A percentile compares a stretch with the other conserved stretches of the same genome.
These are phyloP conservation scores for Naganishia sp. DNA, from an alignment of 1,284 basidiomycete species.

Conservation along the genomic window DNA sequence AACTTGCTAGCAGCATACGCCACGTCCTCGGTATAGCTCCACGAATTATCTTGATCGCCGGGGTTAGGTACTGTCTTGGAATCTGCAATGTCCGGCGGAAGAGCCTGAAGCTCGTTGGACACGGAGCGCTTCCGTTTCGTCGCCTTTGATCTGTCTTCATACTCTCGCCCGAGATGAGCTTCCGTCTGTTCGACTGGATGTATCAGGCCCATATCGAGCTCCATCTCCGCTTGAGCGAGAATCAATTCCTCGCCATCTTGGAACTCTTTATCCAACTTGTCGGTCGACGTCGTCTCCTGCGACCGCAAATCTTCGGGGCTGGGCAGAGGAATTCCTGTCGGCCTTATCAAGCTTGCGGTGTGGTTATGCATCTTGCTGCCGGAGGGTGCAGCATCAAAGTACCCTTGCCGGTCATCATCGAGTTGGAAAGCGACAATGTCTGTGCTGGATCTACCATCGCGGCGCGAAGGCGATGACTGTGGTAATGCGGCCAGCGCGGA, in stretches of 20 bases:
- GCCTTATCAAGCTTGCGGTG: neutral
- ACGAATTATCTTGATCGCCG: neutral
- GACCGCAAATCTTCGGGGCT: slow-evolving; percentile 15
- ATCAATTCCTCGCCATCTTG: slow-evolving; percentile 12
- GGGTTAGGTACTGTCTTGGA: neutral
- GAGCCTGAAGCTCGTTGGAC: neutral
- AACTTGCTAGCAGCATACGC: slow-evolving; percentile 78
- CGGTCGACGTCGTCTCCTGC: slow-evolving; percentile 25
- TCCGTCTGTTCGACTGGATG: neutral
- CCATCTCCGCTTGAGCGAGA: slow-evolving; percentile 14
- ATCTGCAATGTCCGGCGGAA: neutral
- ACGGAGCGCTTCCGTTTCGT: slow-evolving; percentile 10
- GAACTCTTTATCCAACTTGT: slow-evolving; percentile 19
- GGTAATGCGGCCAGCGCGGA: neutral
- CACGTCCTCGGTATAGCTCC: slow-evolving; percentile 16
- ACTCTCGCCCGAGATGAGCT: too few species aligned
- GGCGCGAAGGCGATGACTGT: slow-evolving; percentile 8
- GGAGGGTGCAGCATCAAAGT: neutral
- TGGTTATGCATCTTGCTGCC: neutral
- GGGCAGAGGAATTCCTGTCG: slow-evolving; percentile 8
- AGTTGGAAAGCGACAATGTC: slow-evolving; percentile 13
- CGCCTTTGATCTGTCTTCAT: neutral
- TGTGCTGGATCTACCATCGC: slow-evolving; percentile 19
- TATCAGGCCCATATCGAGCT: neutral
- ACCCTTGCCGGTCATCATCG: slow-evolving; percentile 4